phyloP scores from a whole-genome alignment of 2,329 filamentous ascomycete genomes.

The Sporothrix humicola region DNA sequence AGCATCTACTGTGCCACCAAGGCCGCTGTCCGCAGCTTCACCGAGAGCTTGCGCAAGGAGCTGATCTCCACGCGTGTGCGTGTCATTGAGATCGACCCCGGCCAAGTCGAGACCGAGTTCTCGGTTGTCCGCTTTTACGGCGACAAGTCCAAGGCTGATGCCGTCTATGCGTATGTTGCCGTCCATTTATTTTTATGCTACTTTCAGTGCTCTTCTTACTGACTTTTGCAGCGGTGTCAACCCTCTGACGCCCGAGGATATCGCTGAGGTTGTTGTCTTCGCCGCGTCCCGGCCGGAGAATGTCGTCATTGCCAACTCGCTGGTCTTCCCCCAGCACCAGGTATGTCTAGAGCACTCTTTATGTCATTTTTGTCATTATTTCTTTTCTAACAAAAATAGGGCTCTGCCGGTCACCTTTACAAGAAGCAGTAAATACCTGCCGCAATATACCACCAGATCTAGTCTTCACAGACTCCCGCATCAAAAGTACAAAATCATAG shows the following conservation, averaged over 20 bases:
- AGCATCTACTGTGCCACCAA: constrained; percentile 95
- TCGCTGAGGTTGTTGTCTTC: constrained; percentile 90
- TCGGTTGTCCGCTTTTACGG: constrained; percentile 86
- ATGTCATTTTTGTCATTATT: background rate
- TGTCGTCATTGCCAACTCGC: constrained; percentile 84
- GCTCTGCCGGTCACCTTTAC: constrained; percentile 33
- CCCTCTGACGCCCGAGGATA: constrained; percentile 85
- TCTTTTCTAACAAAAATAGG: constrained; percentile 30
- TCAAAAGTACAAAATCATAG: constrained; percentile 17
- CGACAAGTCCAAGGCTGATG: constrained; percentile 86
- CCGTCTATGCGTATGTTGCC: constrained; percentile 77
- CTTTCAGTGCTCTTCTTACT: background rate
- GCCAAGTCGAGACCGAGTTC: constrained; percentile 94
- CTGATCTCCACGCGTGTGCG: constrained; percentile 79
- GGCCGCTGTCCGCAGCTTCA: constrained; percentile 84
- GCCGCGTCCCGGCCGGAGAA: constrained; percentile 83
- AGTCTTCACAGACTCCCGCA: constrained; percentile 12
- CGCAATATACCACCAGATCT: constrained; percentile 6
- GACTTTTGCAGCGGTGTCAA: constrained; percentile 66
- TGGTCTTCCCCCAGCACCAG: constrained; percentile 90
- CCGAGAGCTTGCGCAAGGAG: constrained; percentile 81
- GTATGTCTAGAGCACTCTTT: constrained; percentile 44
- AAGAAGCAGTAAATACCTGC: constrained; percentile 28
- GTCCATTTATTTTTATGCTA: background rate
- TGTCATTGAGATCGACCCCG: constrained; percentile 87